These are phyloP conservation scores for Chimonanthus praecox DNA, from an alignment of 164 flowering plant species.

Conservation along the genomic window DNA sequence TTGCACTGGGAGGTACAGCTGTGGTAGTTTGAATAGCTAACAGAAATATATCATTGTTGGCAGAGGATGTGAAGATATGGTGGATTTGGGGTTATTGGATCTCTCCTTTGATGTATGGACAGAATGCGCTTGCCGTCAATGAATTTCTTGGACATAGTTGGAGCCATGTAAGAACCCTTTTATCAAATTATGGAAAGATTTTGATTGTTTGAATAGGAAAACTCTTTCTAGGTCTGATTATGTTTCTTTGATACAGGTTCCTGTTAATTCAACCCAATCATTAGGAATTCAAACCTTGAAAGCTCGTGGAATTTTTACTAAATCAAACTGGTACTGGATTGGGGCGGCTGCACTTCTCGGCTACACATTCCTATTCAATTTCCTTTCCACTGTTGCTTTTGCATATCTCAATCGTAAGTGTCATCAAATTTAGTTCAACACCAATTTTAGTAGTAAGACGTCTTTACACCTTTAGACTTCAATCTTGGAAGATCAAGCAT, in stretches of 20 bases:
- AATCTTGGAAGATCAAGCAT: background rate
- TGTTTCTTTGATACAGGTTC: background rate
- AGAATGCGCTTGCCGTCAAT: constrained; percentile 34
- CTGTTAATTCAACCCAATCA: constrained; percentile 5
- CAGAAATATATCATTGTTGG: background rate
- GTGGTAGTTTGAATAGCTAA: background rate
- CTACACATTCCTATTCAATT: constrained; percentile 17
- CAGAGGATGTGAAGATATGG: constrained; percentile 40
- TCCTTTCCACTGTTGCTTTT: constrained; percentile 13
- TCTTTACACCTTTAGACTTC: background rate
- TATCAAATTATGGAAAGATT: background rate
- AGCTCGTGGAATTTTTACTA: constrained; percentile 19
- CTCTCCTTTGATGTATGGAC: constrained; percentile 42
- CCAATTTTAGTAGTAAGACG: too few species aligned
- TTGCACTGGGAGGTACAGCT: background rate
- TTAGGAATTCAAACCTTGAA: constrained; percentile 15
- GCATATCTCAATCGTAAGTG: constrained; percentile 22
- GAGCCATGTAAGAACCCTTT: constrained; percentile 21
- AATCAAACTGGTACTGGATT: constrained; percentile 25
- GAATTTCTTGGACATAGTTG: constrained; percentile 42
- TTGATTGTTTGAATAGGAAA: background rate
- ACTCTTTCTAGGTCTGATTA: background rate
- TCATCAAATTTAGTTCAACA: background rate
- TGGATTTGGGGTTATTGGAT: constrained; percentile 51
- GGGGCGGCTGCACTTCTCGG: constrained; percentile 22